These are phyloP conservation scores for Annona squamosa DNA, from an alignment of 164 flowering plant species.

Conservation along the genomic window DNA sequence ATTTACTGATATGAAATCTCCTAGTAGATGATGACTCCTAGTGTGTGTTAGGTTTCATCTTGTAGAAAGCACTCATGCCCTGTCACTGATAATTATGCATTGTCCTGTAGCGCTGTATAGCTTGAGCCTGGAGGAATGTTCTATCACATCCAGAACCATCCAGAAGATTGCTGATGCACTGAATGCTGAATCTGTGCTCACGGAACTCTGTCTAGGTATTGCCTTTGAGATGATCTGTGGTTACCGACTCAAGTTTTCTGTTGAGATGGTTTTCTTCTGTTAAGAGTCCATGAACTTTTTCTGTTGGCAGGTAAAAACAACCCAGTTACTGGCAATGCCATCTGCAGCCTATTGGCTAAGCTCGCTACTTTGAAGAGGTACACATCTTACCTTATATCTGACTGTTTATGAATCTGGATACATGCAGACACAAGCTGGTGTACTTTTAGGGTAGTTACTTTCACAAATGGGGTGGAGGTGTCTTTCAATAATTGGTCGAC, in stretches of 20 bases:
- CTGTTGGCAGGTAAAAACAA: constrained; percentile 57
- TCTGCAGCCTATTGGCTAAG: constrained; percentile 49
- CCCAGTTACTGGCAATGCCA: constrained; percentile 58
- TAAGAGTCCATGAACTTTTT: neutral
- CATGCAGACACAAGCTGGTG: neutral
- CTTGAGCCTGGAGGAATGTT: constrained; percentile 76
- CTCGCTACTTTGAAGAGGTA: constrained; percentile 66
- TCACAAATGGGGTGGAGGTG: neutral
- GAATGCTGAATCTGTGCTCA: constrained; percentile 47
- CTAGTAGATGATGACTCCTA: neutral
- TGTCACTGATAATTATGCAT: constrained; percentile 9
- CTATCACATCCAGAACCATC: constrained; percentile 85
- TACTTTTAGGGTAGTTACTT: neutral
- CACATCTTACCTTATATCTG: neutral
- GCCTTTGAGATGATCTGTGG: neutral
- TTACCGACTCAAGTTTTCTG: neutral
- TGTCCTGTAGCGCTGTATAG: constrained; percentile 61
- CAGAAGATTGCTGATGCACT: constrained; percentile 79
- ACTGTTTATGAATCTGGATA: neutral
- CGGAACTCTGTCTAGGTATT: constrained; percentile 75
- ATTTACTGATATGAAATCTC: neutral
- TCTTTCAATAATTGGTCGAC: neutral
- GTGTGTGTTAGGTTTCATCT: neutral
- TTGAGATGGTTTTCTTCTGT: neutral
- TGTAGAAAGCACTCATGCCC: neutral